phyloP scores from a whole-genome alignment of 2,329 filamentous ascomycete genomes.

The Ophiostoma novo-ulmi region DNA sequence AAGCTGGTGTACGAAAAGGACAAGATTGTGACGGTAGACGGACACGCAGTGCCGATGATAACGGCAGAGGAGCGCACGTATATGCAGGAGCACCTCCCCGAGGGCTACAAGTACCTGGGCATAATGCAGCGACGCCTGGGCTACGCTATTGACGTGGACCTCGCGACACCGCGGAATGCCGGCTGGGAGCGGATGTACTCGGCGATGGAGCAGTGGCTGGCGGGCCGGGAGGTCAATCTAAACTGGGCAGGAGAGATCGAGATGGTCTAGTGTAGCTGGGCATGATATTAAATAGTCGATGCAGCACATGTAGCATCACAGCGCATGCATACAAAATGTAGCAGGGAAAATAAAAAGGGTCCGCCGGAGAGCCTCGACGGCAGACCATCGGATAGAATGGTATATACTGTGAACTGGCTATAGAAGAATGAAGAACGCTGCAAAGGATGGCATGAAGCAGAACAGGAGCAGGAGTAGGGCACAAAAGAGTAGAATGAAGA shows the following conservation, averaged over 20 bases:
- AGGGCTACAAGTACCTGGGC: conserved; percentile 45
- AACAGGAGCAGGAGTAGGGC: neutral
- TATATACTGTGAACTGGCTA: conserved; percentile 13
- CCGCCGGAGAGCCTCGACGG: conserved; percentile 15
- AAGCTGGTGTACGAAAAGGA: conserved; percentile 49
- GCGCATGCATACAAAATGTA: neutral
- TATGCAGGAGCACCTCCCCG: conserved; percentile 38
- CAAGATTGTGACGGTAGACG: conserved; percentile 45
- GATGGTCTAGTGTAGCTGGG: neutral
- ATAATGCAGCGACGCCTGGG: conserved; percentile 44
- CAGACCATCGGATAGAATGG: conserved; percentile 4
- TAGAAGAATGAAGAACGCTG: neutral
- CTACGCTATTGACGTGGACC: conserved; percentile 39
- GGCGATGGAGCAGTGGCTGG: conserved; percentile 41
- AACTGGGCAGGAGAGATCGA: neutral
- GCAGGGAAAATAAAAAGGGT: neutral
- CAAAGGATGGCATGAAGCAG: neutral
- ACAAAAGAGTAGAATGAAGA: neutral
- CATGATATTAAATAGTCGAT: neutral
- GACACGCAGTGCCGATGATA: conserved; percentile 38
- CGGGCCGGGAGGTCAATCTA: conserved; percentile 8
- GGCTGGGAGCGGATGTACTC: conserved; percentile 40
- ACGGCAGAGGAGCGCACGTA: conserved; percentile 34
- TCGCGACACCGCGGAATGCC: conserved; percentile 39
- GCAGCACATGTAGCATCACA: neutral